A percentile compares a stretch with the other conserved stretches of the same genome.
Evolutionary conservation across 768 basidiomycete genomes (phyloP).

Genomic region (Leccinum broughii): DNA sequence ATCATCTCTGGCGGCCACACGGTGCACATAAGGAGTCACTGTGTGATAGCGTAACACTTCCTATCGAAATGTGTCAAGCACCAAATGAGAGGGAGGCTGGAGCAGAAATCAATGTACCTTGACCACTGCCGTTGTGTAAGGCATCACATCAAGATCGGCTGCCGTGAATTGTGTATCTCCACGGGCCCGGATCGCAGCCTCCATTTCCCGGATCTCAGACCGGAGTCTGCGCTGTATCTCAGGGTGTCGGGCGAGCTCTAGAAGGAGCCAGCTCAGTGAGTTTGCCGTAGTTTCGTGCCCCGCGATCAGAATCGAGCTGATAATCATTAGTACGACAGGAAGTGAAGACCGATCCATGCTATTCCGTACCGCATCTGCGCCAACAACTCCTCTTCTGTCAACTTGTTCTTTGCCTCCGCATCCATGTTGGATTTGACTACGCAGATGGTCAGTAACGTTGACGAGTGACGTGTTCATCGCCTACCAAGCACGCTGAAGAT

Average conservation of each 20-base stretch:
- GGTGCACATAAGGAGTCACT: constrained; percentile 50
- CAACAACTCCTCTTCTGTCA: constrained; percentile 20
- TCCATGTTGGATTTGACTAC: constrained; percentile 33
- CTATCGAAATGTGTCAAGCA: constrained; percentile 32
- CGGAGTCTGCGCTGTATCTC: constrained; percentile 62
- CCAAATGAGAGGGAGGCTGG: constrained; percentile 5
- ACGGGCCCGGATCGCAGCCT: constrained; percentile 12
- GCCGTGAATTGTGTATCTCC: constrained; percentile 13
- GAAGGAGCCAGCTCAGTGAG: constrained; percentile 58
- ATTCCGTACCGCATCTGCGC: constrained; percentile 20
- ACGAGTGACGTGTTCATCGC: neutral
- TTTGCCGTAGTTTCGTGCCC: constrained; percentile 66
- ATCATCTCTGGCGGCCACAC: constrained; percentile 54
- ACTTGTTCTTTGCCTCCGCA: constrained; percentile 23
- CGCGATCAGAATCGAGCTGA: constrained; percentile 47
- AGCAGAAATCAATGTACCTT: constrained; percentile 16
- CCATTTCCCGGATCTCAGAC: constrained; percentile 18
- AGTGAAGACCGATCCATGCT: neutral
- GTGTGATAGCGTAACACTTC: constrained; percentile 51
- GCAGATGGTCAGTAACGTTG: neutral
- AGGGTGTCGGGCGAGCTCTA: constrained; percentile 59
- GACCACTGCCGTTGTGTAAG: constrained; percentile 42
- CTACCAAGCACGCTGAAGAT: constrained; percentile 41
- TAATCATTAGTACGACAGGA: neutral
- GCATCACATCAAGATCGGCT: constrained; percentile 55